phyloP scores from a whole-genome alignment of 768 basidiomycete genomes.

The Termitomyces sp. region DNA sequence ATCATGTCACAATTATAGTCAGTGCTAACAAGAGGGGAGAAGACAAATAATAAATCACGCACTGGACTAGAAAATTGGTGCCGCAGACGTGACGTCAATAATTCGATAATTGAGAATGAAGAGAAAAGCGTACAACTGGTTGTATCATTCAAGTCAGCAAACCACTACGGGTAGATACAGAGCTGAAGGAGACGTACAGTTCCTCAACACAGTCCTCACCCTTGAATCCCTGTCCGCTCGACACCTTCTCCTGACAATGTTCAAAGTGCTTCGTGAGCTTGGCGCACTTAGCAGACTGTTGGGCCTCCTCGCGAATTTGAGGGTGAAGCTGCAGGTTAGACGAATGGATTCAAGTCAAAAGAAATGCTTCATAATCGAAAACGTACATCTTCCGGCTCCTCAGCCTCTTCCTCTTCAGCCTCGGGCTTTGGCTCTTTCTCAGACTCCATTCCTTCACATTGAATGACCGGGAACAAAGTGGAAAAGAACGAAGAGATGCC shows the following conservation, averaged over 20 bases:
- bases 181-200: conserved; percentile 49
- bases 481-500: conserved; percentile 40
- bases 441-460: conserved; percentile 40
- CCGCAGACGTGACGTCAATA: conserved; percentile 8
- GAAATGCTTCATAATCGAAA: background rate
- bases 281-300: conserved; percentile 59
- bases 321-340: conserved; percentile 53
- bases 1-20: conserved; percentile 4
- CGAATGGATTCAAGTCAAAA: background rate
- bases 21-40: background rate
- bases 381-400: conserved; percentile 83
- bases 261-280: conserved; percentile 76
- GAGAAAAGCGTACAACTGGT: conserved; percentile 28
- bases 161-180: conserved; percentile 8
- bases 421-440: conserved; percentile 55
- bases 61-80: conserved; percentile 52
- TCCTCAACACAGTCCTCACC: conserved; percentile 93
- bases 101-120: background rate
- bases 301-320: conserved; percentile 70
- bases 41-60: background rate
- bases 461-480: conserved; percentile 37
- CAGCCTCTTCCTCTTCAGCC: conserved; percentile 38
- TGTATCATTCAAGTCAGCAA: conserved; percentile 5
- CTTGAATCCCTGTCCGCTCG: conserved; percentile 77
- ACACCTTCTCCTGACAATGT: conserved; percentile 87